A percentile compares a stretch with the other conserved stretches of the same genome.
Evolutionary conservation across 768 basidiomycete species (phyloP).

Genomic region (Tricholoma flavovirens): DNA sequence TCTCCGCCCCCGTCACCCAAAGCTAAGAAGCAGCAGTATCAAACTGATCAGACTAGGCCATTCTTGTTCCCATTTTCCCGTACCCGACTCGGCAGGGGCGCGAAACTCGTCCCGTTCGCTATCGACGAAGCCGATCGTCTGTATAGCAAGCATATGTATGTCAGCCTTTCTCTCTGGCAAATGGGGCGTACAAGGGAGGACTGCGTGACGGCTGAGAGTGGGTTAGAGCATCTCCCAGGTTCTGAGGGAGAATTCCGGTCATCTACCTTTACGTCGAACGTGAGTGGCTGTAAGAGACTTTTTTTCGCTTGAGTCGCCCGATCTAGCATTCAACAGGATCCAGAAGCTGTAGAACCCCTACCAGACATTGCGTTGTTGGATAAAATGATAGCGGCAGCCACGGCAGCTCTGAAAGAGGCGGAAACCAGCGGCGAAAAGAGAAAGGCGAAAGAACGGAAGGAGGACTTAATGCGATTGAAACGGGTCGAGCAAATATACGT

Average conservation of each 20-base stretch:
- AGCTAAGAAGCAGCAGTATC: constrained; percentile 97
- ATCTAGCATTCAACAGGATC: constrained; percentile 35
- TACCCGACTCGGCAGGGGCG: constrained; percentile 47
- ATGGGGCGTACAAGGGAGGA: constrained; percentile 96
- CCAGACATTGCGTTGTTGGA: constrained; percentile 70
- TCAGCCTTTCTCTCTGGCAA: constrained; percentile 83
- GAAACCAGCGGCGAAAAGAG: constrained; percentile 47
- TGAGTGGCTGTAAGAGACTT: constrained; percentile 15
- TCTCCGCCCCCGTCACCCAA: constrained; percentile 80
- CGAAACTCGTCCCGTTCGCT: constrained; percentile 83
- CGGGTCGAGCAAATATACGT: constrained; percentile 94
- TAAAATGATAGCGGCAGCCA: constrained; percentile 66
- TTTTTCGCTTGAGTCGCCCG: not conserved
- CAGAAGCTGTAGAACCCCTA: constrained; percentile 56
- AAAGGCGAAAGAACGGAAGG: constrained; percentile 60
- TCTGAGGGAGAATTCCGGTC: constrained; percentile 52
- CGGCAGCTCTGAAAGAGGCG: constrained; percentile 43
- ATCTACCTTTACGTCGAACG: constrained; percentile 40
- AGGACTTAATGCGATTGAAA: constrained; percentile 82
- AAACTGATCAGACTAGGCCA: constrained; percentile 91
- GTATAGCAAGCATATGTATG: constrained; percentile 85
- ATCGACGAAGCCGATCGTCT: constrained; percentile 94
- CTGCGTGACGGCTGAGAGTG: constrained; percentile 90
- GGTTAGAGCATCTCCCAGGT: constrained; percentile 75
- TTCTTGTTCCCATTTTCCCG: constrained; percentile 95